phyloP scores from a whole-genome alignment of 495 filamentous ascomycete genomes.

The Clohesyomyces aquaticus region DNA sequence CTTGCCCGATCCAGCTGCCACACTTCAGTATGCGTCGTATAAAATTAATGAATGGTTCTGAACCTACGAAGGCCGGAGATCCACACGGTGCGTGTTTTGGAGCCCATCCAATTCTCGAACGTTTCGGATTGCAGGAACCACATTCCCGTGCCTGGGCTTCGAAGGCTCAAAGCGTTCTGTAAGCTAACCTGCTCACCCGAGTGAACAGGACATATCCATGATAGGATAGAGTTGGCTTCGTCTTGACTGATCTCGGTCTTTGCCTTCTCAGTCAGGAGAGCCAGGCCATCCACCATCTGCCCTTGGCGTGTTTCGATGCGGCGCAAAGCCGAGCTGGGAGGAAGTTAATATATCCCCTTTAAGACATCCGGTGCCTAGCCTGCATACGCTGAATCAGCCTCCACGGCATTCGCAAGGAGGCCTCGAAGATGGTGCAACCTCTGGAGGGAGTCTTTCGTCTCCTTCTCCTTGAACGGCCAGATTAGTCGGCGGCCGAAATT shows the following conservation, averaged over 20 bases:
- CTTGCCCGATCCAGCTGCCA: constrained; percentile 9
- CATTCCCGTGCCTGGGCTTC: neutral
- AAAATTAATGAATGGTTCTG: too few relatives aligned
- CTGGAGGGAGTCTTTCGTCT: neutral
- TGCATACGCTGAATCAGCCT: constrained; percentile 3
- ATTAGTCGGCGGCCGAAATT: neutral
- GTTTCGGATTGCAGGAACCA: constrained; percentile 15
- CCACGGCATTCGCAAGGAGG: constrained; percentile 3
- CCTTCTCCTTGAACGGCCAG: constrained; percentile 15
- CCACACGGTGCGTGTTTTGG: neutral
- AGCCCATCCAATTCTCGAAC: constrained; percentile 4
- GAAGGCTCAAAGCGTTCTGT: constrained; percentile 1
- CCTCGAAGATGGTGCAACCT: neutral
- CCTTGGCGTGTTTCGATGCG: neutral
- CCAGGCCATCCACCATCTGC: neutral
- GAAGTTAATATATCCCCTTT: neutral
- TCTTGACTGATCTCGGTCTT: neutral
- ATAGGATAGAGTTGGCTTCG: neutral
- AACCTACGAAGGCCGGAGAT: constrained; percentile 10
- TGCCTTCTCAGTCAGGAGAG: neutral
- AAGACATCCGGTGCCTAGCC: neutral
- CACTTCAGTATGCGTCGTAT: neutral
- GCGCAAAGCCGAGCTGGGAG: neutral
- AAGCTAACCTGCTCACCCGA: constrained; percentile 3
- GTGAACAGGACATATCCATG: neutral